Conservation (phyloP, 352 stramenopile species). For the Phytophthora rubi region DNA sequence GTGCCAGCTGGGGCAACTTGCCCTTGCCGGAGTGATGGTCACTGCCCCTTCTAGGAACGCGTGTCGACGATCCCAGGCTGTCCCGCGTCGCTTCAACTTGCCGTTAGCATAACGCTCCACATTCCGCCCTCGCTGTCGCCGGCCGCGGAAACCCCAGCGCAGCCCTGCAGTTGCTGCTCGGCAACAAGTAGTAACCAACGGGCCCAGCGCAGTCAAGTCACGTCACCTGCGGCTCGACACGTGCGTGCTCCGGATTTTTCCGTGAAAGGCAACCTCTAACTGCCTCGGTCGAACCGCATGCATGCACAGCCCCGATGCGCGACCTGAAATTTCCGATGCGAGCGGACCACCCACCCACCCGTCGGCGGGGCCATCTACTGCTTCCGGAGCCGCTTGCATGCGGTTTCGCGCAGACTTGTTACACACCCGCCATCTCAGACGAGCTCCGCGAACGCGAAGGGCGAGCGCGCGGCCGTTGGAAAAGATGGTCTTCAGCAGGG, state of each 20-base stretch:
- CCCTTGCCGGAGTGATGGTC: constrained; percentile 44
- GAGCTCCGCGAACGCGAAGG: neutral
- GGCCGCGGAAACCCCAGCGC: constrained; percentile 29
- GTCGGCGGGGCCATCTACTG: constrained; percentile 24
- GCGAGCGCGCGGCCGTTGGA: constrained; percentile 21
- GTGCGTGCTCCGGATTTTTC: constrained; percentile 45
- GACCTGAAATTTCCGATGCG: constrained; percentile 43
- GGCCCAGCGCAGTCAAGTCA: constrained; percentile 34
- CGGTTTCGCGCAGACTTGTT: constrained; percentile 29
- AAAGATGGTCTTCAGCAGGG: constrained; percentile 30
- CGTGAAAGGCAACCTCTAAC: constrained; percentile 37
- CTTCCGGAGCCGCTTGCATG: constrained; percentile 14
- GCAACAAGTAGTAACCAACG: constrained; percentile 21
- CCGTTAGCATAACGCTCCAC: constrained; percentile 42
- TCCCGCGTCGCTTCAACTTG: constrained; percentile 46
- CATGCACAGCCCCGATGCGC: constrained; percentile 18
- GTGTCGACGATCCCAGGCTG: constrained; percentile 43
- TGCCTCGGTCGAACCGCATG: constrained; percentile 18
- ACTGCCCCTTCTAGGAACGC: constrained; percentile 34
- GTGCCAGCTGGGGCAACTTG: constrained; percentile 17
- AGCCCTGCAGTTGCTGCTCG: neutral
- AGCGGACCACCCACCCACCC: constrained; percentile 21
- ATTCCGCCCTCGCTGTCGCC: constrained; percentile 42
- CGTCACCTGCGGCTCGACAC: constrained; percentile 32
- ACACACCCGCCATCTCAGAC: constrained; percentile 51